Conservation (phyloP, 2,329 filamentous ascomycete species). For the Phialemonium atrogriseum region DNA sequence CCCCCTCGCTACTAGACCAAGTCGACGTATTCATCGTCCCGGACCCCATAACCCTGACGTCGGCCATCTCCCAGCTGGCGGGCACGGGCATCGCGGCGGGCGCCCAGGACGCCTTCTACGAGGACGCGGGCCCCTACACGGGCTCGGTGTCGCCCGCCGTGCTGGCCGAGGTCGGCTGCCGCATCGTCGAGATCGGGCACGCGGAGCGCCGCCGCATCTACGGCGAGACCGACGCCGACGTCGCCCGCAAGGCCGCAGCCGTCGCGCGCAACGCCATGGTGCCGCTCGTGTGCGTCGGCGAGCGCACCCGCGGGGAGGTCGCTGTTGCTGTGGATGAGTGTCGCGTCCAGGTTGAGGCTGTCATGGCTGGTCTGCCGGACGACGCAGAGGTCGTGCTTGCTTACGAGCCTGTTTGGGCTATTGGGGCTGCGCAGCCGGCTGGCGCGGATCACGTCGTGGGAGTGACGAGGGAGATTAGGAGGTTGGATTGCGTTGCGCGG, state of each 20-base stretch:
- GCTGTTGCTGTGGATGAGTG: conserved; percentile 58
- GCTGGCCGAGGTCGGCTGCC: conserved; percentile 58
- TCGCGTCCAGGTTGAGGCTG: conserved; percentile 53
- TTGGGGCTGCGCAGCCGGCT: conserved; percentile 66
- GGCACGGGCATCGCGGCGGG: conserved; percentile 51
- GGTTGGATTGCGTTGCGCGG: conserved; percentile 37
- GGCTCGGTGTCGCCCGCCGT: conserved; percentile 67
- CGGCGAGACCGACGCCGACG: conserved; percentile 61
- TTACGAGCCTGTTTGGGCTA: conserved; percentile 87
- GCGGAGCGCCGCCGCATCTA: conserved; percentile 69
- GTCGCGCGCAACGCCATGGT: conserved; percentile 61
- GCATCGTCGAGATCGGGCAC: conserved; percentile 71
- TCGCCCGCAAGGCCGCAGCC: conserved; percentile 62
- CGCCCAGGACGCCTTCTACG: conserved; percentile 68
- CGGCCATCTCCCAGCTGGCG: conserved; percentile 38
- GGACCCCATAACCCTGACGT: conserved; percentile 62
- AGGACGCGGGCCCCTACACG: conserved; percentile 65
- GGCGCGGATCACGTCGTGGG: conserved; percentile 62
- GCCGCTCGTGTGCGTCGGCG: conserved; percentile 75
- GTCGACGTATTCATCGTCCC: conserved; percentile 71
- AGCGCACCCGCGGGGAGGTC: conserved; percentile 46
- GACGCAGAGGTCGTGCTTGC: conserved; percentile 66
- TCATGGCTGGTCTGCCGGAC: conserved; percentile 51
- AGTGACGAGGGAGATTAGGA: conserved; percentile 57
- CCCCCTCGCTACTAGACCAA: conserved; percentile 33